Base-by-base conservation (phyloP, 1,284 basidiomycete genomes). In the Somion occarium region DNA sequence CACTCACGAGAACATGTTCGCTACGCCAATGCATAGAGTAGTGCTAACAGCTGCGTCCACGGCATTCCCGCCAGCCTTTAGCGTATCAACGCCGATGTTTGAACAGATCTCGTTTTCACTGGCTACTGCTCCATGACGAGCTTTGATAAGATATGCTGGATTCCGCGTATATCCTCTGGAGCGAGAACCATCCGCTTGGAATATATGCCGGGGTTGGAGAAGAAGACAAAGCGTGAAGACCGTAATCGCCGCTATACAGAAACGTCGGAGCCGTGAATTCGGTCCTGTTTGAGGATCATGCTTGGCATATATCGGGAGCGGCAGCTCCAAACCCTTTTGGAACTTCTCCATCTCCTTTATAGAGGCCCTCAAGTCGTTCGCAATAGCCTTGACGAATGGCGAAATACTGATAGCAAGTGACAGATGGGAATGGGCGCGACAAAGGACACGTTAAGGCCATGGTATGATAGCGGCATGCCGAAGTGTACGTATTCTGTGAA, bases 61-160 rank as follows among this genome's bases (percentile, higher is more conserved):
- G 0, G 95, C 95, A 56, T 91, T 94, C 15, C 95, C 96, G 26
- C 92, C 93, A 5, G 84, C 80, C 65, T 85, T 85, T 56, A 95
- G 62, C 5, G 85, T 75, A 9, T 82, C 69, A 0, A 96, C 80
- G 1, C 93, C 94, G 50, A 95, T 83, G 43, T 88, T 70, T 4
- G 91, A 94, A 67, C 94, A 97, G 19, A 83, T 72, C 55, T 76
- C 75, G 66, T 94, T 91, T 72, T 97, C 94, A 41, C 85, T 78
- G 1, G 94, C 92, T 18, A 97, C 93, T 1, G 91, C 93, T 3
- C 90, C 94, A 60, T 85, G 71, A 23, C 74, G 73, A 0, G 87
- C 93, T 53, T 81, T 70, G 42, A 88, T 78, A 34, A 92, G 76
- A 60, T 86, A 91, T 12, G 87, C 83, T 1, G 85, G 85, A 59